Conservation (phyloP, 2,329 filamentous ascomycete species). For the Fusarium sp. region DNA sequence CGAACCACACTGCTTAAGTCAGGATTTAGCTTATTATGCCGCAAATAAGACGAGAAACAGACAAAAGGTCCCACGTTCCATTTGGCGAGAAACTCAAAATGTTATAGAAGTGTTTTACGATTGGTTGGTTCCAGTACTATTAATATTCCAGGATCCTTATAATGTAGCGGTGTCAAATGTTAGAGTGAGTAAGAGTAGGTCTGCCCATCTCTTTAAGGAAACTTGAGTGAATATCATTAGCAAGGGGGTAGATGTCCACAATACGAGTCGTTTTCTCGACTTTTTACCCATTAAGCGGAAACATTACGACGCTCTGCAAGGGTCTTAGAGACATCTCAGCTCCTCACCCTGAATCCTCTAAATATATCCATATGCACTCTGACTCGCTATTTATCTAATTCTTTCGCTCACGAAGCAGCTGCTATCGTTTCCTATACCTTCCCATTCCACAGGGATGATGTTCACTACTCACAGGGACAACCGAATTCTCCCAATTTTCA, state of each 20-base stretch:
- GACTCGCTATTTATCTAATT: no score
- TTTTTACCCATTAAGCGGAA: no score
- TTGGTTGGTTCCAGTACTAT: not conserved
- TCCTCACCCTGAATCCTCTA: not conserved
- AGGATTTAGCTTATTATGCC: no score
- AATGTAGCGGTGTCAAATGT: not conserved
- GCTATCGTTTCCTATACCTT: not conserved
- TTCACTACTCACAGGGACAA: not conserved
- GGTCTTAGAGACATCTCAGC: not conserved
- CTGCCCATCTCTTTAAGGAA: not conserved
- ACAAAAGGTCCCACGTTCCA: no score
- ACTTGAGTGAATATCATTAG: not conserved
- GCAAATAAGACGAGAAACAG: no score
- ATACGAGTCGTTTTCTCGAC: not conserved
- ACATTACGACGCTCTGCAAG: not conserved
- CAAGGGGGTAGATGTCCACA: not conserved
- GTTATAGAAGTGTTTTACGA: not conserved
- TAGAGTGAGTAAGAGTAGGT: not conserved
- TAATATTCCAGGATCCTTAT: not conserved
- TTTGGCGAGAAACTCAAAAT: no score
- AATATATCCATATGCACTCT: not conserved
- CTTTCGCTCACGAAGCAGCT: no score
- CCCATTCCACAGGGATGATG: not conserved
- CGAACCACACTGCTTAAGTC: no score
- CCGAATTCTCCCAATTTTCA: not conserved